Base-by-base conservation (phyloP, 371 early-diverging fungal genomes). In the Rhizopus arrhizus region DNA sequence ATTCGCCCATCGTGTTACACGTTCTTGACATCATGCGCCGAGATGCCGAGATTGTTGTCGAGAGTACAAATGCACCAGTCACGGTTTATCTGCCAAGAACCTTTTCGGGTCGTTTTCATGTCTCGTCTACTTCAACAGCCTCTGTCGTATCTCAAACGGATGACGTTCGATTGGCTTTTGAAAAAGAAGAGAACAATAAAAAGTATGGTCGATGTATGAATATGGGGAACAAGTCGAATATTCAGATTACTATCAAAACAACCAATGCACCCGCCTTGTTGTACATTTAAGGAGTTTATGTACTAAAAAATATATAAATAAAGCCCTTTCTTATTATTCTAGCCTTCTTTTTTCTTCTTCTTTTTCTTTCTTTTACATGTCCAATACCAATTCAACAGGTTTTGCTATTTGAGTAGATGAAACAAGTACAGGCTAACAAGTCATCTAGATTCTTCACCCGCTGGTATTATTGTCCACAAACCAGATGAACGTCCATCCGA, bases 401-500 rank as follows among this genome's bases (percentile, higher is more conserved):
- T 22, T 36, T 36, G 11, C 11, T 36, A 9, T 11, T 11, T 36
- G 36, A 36, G 11, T 36, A 2, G 11, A 36, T 22, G 22, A 22
- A 22, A 22, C 22, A 36, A 9, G 6, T 36, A 36, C 2, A 36
- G 36, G 1, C 6, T 9, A 36, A 6, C 11, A 36, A 36, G 11
- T 2, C 11, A 36, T 36, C 36, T 36, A 36, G 36, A 36, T 9
- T 11, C 36, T 36, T 9, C 36, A 13, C 15, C 49, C 3, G 3
- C 5, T 2, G 9, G 13, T 9, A 8, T 31, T 48, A 32, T 11
- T 48, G 33, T 57, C 12, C 58, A 61, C 16, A 66, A 66, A 32
- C 66, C 61, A 28, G 58, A 66, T 42, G 58, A 66, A 45, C 38
- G 41, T n/a, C 50, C 60, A 22, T 40, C 66, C 4, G 16, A 53